Base-by-base conservation (phyloP, 371 early-diverging fungal genomes). In the Lichtheimia ornata region DNA sequence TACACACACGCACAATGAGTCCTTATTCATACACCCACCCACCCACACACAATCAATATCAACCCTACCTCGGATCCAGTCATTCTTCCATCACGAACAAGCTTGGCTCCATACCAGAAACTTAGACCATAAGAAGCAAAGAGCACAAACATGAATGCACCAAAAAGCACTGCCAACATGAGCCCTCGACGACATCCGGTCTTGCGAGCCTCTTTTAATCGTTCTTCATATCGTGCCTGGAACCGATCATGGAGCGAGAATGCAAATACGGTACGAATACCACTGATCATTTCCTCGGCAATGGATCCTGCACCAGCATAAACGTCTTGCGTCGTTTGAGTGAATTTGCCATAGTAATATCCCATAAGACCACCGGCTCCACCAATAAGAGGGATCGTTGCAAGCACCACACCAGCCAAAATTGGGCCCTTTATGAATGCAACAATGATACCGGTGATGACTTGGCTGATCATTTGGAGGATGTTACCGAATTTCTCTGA, bases 251-350 rank as follows among this genome's bases (percentile, higher is more conserved):
- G 88, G 11, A 82, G 87, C 62, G 84, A 86, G 73, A 94, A 94
- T 2, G 94, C 80, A 49, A 80, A 79, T 30, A 94, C 88, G 4
- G 95, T 95, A 35, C 93, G 82, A 58, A 95, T 88, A 12, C 84
- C 79, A 3, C 88, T 67, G 47, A 96, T 70, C 0, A 84, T 90
- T 64, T 96, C 93, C 61, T 92, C 88, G 5, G 95, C 95, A 12
- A 94, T 68, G 2, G 81, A 86, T 27, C 94, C 92, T 12, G 95
- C 92, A 15, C 64, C 62, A 7, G 91, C 92, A 65, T 94, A 95
- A 14, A 83, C 47, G n/a, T 56, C 61, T 62, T 78, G 81, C 6
- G 74, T 70, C 17, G 69, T 53, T 63, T 9, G 67, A 59, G 13
- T 84, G 68, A 11, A 87, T 66, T 53, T 85, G 60, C 45, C 75